Conservation (phyloP, 352 stramenopile genomes). For the Phytophthora chlamydospora region DNA sequence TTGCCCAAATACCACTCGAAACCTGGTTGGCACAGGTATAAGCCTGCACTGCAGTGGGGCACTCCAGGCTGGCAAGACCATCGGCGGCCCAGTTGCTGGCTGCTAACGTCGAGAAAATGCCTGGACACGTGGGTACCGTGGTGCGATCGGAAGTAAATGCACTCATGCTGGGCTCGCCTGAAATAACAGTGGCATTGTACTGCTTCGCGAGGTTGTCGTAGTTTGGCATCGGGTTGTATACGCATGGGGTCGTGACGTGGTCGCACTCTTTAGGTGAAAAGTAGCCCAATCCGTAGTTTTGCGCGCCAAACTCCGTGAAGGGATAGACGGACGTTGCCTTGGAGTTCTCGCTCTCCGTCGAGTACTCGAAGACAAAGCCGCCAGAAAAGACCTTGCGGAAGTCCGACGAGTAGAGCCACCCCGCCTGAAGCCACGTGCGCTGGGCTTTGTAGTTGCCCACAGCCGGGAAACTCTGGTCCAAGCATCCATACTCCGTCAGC, state of each 20-base stretch:
- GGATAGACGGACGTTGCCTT: conserved; percentile 59
- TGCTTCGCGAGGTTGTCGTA: conserved; percentile 65
- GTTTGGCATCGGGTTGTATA: conserved; percentile 80
- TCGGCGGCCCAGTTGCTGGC: conserved; percentile 41
- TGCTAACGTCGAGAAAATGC: conserved; percentile 29
- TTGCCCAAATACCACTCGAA: conserved; percentile 55
- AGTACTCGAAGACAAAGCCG: conserved; percentile 86
- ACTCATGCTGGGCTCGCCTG: conserved; percentile 35
- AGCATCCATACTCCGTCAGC: conserved; percentile 85
- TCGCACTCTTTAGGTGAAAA: conserved; percentile 79
- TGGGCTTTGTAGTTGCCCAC: conserved; percentile 66
- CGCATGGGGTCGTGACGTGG: conserved; percentile 54
- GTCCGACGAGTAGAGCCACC: conserved; percentile 52
- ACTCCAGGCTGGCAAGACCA: conserved; percentile 22
- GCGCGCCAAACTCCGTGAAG: conserved; percentile 71
- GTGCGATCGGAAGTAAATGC: conserved; percentile 41
- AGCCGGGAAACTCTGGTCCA: conserved; percentile 65
- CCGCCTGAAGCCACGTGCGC: conserved; percentile 65
- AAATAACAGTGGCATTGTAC: conserved; percentile 54
- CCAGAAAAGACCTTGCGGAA: conserved; percentile 68
- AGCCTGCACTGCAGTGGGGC: conserved; percentile 25
- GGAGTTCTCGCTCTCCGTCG: conserved; percentile 75
- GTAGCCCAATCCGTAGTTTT: conserved; percentile 91
- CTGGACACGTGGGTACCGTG: conserved; percentile 36
- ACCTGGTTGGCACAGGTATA: conserved; percentile 48